These are phyloP conservation scores for Phytomonas sp. DNA, from an alignment of 208 protist genomes.

Conservation along the genomic window DNA sequence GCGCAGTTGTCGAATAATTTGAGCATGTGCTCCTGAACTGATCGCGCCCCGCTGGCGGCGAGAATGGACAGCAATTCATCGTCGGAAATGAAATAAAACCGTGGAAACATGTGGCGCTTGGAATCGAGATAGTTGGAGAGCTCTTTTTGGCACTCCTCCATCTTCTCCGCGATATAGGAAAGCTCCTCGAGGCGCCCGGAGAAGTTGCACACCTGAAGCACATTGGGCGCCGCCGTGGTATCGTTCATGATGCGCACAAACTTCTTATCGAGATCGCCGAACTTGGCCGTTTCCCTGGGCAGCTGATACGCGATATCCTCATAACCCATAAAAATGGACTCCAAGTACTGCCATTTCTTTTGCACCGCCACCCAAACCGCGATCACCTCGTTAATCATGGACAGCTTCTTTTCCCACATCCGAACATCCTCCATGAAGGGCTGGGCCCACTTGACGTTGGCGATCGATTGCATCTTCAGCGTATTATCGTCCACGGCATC, in stretches of 20 bases:
- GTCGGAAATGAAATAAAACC: constrained; percentile 99
- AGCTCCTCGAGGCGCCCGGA: constrained; percentile 91
- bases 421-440: constrained; percentile 94
- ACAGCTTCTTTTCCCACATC: constrained; percentile 94
- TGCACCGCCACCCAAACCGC: constrained; percentile 97
- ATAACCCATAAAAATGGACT: constrained; percentile 98
- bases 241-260: constrained; percentile 97
- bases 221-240: constrained; percentile 86
- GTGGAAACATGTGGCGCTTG: constrained; percentile 96
- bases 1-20: constrained; percentile 98
- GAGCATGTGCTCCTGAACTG: constrained; percentile 97
- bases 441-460: constrained; percentile 93
- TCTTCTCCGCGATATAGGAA: constrained; percentile 83
- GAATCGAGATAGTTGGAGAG: constrained; percentile 97
- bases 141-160: constrained; percentile 98
- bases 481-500: constrained; percentile 97
- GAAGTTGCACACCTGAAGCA: constrained; percentile 90
- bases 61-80: constrained; percentile 98
- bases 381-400: constrained; percentile 94
- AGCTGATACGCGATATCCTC: constrained; percentile 98
- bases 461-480: constrained; percentile 96
- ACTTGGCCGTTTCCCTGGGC: constrained; percentile 96
- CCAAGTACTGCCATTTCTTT: constrained; percentile 99
- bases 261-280: constrained; percentile 95
- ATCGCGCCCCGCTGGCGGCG: constrained; percentile 88